Base-by-base conservation (phyloP, 176 grass and related monocot species). In the Paspalum notatum region DNA sequence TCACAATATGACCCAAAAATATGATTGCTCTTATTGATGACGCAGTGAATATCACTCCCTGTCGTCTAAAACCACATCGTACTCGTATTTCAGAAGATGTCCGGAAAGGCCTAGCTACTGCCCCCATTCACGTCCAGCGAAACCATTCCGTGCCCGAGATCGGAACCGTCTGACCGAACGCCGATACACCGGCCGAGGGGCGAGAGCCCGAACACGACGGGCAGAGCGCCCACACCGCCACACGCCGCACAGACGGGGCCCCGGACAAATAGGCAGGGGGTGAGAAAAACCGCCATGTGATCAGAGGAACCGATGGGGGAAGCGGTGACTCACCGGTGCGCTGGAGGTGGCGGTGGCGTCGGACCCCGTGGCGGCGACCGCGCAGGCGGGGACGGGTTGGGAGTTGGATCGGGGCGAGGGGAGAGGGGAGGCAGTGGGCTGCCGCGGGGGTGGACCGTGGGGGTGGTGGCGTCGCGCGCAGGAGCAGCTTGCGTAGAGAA, bases 301-400 rank as follows among this genome's bases (percentile, higher is more conserved):
- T 84, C 60, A 40, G 62, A 88, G 49, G 47, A 73, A 48, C 26
- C 53, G 47, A 45, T 12, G 38, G 67, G 1, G 72, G 5, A 49
- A 1, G 9, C n/a, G 66, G 25, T 22, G 21, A 66, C 87, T 84
- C 76, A 84, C 87, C 82, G 76, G 46, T 46, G 22, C 5, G 43
- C 38, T 32, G 18, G 27, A 17, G 75, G 16, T 52, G 75, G 75
- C 59, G 61, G 86, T 58, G 22, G 45, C 62, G 54, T 78, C 48
- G 55, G 71, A 27, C 16, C 15, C 76, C 76, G 82, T 75, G 12
- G 37, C 61, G 81, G 41, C 39, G 50, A 48, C 73, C 27, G 20
- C 43, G 42, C 48, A n/a, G 66, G 58, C 62, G 22, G 26, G 68
- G 74, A 51, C 49, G 49, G 32, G 32, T 32, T 32, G 32, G 32